Evolutionary conservation across 306 rosid species (phyloP).

Genomic region (Alnus glutinosa): DNA sequence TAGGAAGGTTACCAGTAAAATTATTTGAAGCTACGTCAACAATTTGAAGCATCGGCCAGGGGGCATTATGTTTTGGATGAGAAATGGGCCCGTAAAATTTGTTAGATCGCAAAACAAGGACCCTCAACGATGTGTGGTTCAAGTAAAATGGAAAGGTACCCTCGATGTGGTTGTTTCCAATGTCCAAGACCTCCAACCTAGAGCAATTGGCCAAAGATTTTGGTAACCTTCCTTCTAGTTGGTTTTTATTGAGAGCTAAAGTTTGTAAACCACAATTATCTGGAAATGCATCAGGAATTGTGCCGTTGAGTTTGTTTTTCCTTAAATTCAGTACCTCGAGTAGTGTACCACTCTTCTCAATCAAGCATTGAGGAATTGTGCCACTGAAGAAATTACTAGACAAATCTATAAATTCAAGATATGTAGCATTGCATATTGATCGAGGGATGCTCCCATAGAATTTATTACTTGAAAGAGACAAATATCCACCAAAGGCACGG

Average conservation of each 20-base stretch:
- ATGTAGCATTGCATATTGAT: slow-evolving; percentile 30
- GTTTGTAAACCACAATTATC: slow-evolving; percentile 8
- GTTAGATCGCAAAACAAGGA: slow-evolving; percentile 45
- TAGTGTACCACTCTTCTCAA: no score
- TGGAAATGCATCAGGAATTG: slow-evolving; percentile 23
- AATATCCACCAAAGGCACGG: fast-evolving
- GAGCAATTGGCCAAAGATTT: slow-evolving; percentile 30
- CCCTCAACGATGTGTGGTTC: slow-evolving; percentile 32
- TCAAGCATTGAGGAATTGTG: slow-evolving; percentile 37
- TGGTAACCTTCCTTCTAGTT: slow-evolving; percentile 35
- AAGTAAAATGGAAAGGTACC: slow-evolving; percentile 34
- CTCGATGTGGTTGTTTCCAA: slow-evolving; percentile 29
- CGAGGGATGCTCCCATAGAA: slow-evolving; percentile 23
- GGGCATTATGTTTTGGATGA: not conserved
- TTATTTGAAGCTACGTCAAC: no score
- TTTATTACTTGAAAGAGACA: not conserved
- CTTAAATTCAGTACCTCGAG: slow-evolving; percentile 28
- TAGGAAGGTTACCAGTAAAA: no score
- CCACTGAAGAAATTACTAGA: slow-evolving; percentile 27
- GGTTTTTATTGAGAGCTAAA: slow-evolving; percentile 30
- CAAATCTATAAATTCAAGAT: slow-evolving; percentile 36
- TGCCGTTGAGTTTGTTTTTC: slow-evolving; percentile 24
- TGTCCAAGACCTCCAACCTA: slow-evolving; percentile 34
- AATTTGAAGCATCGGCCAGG: not conserved
- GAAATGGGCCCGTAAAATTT: slow-evolving; percentile 19